Conservation (phyloP, 1,284 basidiomycete genomes). For the Phylloporus sp. region DNA sequence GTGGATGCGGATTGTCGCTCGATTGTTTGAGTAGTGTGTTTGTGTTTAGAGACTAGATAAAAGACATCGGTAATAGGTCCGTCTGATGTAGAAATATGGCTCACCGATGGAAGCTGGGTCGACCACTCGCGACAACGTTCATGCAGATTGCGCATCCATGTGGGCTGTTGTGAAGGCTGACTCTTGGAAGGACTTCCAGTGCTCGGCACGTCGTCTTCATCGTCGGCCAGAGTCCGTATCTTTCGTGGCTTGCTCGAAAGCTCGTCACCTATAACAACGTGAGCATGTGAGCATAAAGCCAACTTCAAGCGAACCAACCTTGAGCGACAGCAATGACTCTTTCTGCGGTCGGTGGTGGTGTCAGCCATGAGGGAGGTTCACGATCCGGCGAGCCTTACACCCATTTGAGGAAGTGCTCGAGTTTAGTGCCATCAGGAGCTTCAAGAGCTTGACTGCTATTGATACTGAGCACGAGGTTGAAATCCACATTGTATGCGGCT, state of each 20-base stretch:
- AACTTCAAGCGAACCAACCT: slow-evolving; percentile 58
- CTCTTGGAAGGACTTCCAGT: slow-evolving; percentile 62
- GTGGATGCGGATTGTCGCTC: slow-evolving; percentile 80
- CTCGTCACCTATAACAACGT: slow-evolving; percentile 69
- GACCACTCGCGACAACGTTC: slow-evolving; percentile 88
- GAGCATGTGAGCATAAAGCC: slow-evolving; percentile 7
- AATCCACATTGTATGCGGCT: slow-evolving; percentile 89
- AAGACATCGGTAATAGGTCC: slow-evolving; percentile 10
- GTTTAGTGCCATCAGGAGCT: slow-evolving; percentile 89
- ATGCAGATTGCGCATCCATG: slow-evolving; percentile 89
- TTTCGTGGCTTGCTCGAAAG: slow-evolving; percentile 87
- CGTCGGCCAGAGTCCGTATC: slow-evolving; percentile 90
- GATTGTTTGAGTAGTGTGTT: slow-evolving; percentile 68
- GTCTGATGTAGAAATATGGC: slow-evolving; percentile 27
- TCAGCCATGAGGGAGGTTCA: slow-evolving; percentile 92
- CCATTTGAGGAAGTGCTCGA: slow-evolving; percentile 91
- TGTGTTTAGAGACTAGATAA: slow-evolving; percentile 64
- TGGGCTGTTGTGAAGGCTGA: slow-evolving; percentile 78
- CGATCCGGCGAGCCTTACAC: slow-evolving; percentile 86
- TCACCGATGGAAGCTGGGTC: slow-evolving; percentile 74
- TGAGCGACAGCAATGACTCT: slow-evolving; percentile 89
- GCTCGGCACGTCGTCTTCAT: slow-evolving; percentile 75
- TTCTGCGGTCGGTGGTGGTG: slow-evolving; percentile 89
- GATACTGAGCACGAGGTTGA: slow-evolving; percentile 81
- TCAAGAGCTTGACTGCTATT: slow-evolving; percentile 66